phyloP scores from a whole-genome alignment of 129 eudicot genomes.

The Lonicera japonica region DNA sequence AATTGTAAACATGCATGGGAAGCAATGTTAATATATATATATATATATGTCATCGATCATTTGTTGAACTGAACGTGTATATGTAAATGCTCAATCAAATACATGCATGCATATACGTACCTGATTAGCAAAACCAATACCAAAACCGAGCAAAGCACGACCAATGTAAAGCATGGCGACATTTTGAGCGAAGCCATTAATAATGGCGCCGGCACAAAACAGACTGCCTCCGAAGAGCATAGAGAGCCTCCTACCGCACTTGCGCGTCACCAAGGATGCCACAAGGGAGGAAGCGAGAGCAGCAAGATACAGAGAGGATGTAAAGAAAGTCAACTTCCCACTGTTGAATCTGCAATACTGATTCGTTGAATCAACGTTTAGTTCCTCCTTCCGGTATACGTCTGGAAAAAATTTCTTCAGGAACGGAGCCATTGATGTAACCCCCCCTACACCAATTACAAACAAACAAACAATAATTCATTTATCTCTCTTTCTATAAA shows the following conservation, averaged over 20 bases:
- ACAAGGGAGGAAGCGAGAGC: slow-evolving; percentile 28
- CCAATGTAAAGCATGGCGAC: slow-evolving; percentile 48
- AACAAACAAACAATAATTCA: too few relatives aligned
- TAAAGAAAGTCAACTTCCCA: slow-evolving; percentile 34
- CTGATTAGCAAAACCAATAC: slow-evolving; percentile 72
- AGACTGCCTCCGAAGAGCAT: slow-evolving; percentile 45
- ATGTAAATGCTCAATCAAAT: too few relatives aligned
- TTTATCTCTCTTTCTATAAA: too few relatives aligned
- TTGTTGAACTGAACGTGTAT: too few relatives aligned
- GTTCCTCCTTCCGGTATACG: slow-evolving; percentile 2
- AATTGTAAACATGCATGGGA: too few relatives aligned
- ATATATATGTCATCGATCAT: too few relatives aligned
- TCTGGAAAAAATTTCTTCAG: slow-evolving; percentile 7
- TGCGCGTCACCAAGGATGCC: slow-evolving; percentile 28
- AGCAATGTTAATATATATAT: too few relatives aligned
- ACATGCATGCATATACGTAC: slow-evolving; percentile 9
- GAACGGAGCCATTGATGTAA: slow-evolving; percentile 8
- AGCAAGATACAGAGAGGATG: slow-evolving; percentile 57
- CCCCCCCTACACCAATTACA: slow-evolving; percentile 14
- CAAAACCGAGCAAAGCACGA: slow-evolving; percentile 44
- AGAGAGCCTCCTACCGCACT: slow-evolving; percentile 27
- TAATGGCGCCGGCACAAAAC: slow-evolving; percentile 29
- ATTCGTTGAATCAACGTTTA: slow-evolving; percentile 21
- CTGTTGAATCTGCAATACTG: slow-evolving; percentile 54
- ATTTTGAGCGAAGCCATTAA: slow-evolving; percentile 33